Conservation (phyloP, 768 basidiomycete genomes). For the Amanita inopinata region DNA sequence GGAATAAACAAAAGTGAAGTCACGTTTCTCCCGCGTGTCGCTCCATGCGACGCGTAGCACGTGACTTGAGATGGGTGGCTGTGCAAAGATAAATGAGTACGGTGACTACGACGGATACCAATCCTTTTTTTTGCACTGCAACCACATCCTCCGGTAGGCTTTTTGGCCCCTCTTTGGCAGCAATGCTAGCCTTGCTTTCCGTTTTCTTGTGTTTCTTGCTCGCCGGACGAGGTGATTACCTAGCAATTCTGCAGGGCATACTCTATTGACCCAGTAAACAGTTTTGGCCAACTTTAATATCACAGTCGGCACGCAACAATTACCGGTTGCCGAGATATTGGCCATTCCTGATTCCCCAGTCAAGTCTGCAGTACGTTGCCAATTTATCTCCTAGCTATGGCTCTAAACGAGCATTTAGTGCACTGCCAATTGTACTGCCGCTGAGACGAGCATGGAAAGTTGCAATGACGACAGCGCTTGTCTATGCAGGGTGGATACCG, state of each 20-base stretch:
- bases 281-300: slow-evolving; percentile 39
- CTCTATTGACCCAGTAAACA: slow-evolving; percentile 8
- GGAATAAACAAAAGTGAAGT: slow-evolving; percentile 21
- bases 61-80: slow-evolving; percentile 15
- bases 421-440: slow-evolving; percentile 19
- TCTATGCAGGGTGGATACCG: slow-evolving; percentile 39
- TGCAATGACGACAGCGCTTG: slow-evolving; percentile 43
- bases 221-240: slow-evolving; percentile 49
- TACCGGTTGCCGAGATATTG: slow-evolving; percentile 38
- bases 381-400: not conserved
- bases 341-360: slow-evolving; percentile 24
- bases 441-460: slow-evolving; percentile 19
- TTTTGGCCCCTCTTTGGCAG: slow-evolving; percentile 8
- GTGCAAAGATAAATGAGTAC: not conserved
- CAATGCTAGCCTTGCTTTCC: slow-evolving; percentile 22
- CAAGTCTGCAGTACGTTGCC: slow-evolving; percentile 20
- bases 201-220: slow-evolving; percentile 32
- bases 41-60: slow-evolving; percentile 22
- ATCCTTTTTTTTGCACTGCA: slow-evolving; percentile 11
- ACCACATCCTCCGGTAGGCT: slow-evolving; percentile 20
- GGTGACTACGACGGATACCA: not conserved
- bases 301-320: slow-evolving; percentile 26
- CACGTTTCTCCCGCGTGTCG: slow-evolving; percentile 16
- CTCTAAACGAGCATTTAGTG: slow-evolving; percentile 22
- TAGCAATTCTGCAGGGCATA: not conserved